phyloP scores from a whole-genome alignment of 805 yeast species.

The Isabelozyma rhagii region DNA sequence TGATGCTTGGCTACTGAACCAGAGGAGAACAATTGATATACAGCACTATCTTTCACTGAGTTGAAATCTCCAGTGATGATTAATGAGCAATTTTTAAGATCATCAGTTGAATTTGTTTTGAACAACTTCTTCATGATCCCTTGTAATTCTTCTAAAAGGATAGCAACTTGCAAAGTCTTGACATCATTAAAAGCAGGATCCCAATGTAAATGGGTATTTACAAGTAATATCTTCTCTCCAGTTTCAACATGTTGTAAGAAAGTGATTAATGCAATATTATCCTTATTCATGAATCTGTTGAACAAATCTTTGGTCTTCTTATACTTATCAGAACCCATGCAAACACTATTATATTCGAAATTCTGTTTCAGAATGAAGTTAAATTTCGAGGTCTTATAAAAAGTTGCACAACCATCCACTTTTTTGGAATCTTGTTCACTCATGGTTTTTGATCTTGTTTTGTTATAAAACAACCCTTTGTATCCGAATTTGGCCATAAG shows the following conservation, averaged over 20 bases:
- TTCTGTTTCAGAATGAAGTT: constrained; percentile 65
- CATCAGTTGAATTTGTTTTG: constrained; percentile 44
- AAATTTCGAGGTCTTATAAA: constrained; percentile 69
- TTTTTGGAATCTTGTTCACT: constrained; percentile 72
- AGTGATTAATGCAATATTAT: constrained; percentile 80
- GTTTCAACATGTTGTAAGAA: constrained; percentile 70
- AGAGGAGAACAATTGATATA: constrained; percentile 80
- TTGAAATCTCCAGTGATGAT: constrained; percentile 95
- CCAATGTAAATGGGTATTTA: constrained; percentile 97
- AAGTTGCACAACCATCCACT: constrained; percentile 98
- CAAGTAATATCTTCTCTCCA: constrained; percentile 69
- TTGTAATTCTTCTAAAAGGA: constrained; percentile 84
- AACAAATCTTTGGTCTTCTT: constrained; percentile 92
- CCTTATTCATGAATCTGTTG: constrained; percentile 94
- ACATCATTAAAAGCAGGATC: constrained; percentile 96
- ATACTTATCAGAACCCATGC: constrained; percentile 79
- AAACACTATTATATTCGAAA: constrained; percentile 79
- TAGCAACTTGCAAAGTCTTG: constrained; percentile 92
- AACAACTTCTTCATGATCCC: constrained; percentile 52
- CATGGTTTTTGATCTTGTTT: constrained; percentile 92
- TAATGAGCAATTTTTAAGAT: constrained; percentile 59
- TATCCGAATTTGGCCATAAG: constrained; percentile 71
- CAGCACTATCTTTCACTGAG: constrained; percentile 84
- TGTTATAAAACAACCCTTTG: constrained; percentile 76
- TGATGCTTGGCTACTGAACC: constrained; percentile 76